These are phyloP conservation scores for Alternaria arbusti DNA, from an alignment of 2,329 filamentous ascomycete species.

Conservation along the genomic window DNA sequence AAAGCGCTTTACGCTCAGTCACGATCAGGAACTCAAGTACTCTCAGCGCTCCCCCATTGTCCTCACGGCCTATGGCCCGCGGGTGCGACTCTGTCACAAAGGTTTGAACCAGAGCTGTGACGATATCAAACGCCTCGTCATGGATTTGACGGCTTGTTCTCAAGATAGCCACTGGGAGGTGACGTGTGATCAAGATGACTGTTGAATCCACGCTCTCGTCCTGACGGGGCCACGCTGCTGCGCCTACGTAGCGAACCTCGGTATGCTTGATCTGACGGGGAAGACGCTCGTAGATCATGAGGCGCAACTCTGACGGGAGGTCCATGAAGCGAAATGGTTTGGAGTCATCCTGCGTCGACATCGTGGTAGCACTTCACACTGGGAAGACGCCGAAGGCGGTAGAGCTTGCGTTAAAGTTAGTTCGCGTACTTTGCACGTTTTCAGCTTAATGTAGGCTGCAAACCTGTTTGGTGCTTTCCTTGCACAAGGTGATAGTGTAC, in stretches of 20 bases:
- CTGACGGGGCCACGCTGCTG: too few species aligned
- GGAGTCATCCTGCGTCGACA: rapidly evolving
- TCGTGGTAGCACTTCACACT: neutral
- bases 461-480: too few species aligned
- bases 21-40: too few species aligned
- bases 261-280: neutral
- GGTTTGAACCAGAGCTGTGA: rapidly evolving
- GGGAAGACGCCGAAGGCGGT: too few species aligned
- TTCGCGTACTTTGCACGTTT: too few species aligned
- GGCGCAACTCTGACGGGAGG: neutral
- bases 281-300: neutral
- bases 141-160: neutral
- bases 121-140: neutral
- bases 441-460: too few species aligned
- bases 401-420: too few species aligned
- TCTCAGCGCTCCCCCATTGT: too few species aligned
- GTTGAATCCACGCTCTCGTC: too few species aligned
- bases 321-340: neutral
- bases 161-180: neutral
- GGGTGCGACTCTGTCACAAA: neutral
- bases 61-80: neutral
- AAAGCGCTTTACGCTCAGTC: too few species aligned
- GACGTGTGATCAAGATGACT: neutral
- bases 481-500: too few species aligned
- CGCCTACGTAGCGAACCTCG: too few species aligned